Evolutionary conservation across 768 basidiomycete genomes (phyloP).

Genomic region (Phlegmacium glaucopus): DNA sequence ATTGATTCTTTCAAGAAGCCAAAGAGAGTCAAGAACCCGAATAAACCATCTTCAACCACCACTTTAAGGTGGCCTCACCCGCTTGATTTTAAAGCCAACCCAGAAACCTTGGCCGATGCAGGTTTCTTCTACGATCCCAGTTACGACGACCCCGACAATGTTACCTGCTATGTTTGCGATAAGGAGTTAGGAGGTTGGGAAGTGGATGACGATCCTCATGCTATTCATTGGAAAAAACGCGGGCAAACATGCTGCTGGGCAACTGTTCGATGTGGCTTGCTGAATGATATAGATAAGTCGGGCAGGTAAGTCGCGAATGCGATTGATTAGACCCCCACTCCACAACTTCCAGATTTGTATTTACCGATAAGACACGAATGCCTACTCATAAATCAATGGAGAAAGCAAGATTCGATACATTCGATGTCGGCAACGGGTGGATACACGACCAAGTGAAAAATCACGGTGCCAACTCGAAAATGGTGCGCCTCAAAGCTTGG

Average conservation of each 20-base stretch:
- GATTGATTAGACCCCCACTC: background rate
- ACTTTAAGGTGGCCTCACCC: constrained; percentile 82
- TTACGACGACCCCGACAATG: constrained; percentile 66
- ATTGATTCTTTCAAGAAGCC: constrained; percentile 67
- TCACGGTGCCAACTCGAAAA: constrained; percentile 70
- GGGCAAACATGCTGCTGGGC: constrained; percentile 75
- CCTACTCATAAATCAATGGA: constrained; percentile 70
- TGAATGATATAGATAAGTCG: constrained; percentile 50
- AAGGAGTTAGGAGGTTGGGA: constrained; percentile 88
- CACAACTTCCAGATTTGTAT: constrained; percentile 47
- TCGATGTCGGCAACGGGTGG: constrained; percentile 54
- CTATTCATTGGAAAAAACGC: constrained; percentile 76
- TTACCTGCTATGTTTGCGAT: constrained; percentile 80
- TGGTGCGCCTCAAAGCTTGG: constrained; percentile 36
- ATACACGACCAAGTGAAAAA: constrained; percentile 59
- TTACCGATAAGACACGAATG: constrained; percentile 55
- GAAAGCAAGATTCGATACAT: constrained; percentile 68
- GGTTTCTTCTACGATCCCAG: constrained; percentile 85
- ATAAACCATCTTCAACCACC: constrained; percentile 42
- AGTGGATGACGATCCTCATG: constrained; percentile 78
- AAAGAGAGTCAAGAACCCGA: constrained; percentile 55
- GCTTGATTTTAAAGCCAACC: constrained; percentile 58
- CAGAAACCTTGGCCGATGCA: constrained; percentile 76
- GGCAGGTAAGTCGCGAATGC: constrained; percentile 44
- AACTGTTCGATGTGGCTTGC: constrained; percentile 66